A percentile compares a stretch with the other conserved stretches of the same genome.
phyloP scores from a whole-genome alignment of 805 yeast genomes.

The Pichia membranifaciens region DNA sequence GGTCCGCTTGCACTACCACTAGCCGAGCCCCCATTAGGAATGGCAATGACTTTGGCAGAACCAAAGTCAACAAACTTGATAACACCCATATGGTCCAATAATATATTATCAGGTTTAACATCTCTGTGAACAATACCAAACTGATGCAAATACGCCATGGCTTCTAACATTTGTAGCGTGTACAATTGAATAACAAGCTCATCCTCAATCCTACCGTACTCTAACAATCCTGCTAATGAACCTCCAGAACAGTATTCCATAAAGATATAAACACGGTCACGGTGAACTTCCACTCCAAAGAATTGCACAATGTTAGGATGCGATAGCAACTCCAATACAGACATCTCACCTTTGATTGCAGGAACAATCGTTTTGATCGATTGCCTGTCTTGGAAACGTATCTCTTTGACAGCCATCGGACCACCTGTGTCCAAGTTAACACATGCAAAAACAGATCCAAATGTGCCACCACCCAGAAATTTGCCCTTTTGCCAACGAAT shows the following conservation, averaged over 20 bases:
- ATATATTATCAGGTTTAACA: conserved; percentile 89
- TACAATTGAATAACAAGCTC: conserved; percentile 89
- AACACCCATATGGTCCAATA: conserved; percentile 86
- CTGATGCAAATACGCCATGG: conserved; percentile 88
- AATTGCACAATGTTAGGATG: conserved; percentile 97
- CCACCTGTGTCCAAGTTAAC: conserved; percentile 92
- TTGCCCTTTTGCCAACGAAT: conserved; percentile 97
- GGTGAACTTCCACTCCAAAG: conserved; percentile 94
- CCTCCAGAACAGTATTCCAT: conserved; percentile 99
- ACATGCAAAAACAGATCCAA: conserved; percentile 91
- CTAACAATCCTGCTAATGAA: conserved; percentile 75
- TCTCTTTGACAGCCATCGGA: conserved; percentile 94
- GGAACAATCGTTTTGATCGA: conserved; percentile 80
- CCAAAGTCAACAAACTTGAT: conserved; percentile 97
- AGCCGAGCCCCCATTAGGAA: conserved; percentile 19
- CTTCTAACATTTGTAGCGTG: conserved; percentile 89
- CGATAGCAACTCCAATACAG: conserved; percentile 86
- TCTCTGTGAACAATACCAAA: conserved; percentile 96
- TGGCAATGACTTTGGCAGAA: conserved; percentile 86
- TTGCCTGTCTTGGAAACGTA: conserved; percentile 81
- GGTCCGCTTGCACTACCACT: neutral
- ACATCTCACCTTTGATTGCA: conserved; percentile 92
- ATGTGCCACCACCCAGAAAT: conserved; percentile 91
- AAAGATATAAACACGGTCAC: conserved; percentile 89
- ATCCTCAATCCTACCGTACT: conserved; percentile 92